These are phyloP conservation scores for Lithocarpus polystachyus DNA, from an alignment of 306 rosid genomes.

Conservation along the genomic window DNA sequence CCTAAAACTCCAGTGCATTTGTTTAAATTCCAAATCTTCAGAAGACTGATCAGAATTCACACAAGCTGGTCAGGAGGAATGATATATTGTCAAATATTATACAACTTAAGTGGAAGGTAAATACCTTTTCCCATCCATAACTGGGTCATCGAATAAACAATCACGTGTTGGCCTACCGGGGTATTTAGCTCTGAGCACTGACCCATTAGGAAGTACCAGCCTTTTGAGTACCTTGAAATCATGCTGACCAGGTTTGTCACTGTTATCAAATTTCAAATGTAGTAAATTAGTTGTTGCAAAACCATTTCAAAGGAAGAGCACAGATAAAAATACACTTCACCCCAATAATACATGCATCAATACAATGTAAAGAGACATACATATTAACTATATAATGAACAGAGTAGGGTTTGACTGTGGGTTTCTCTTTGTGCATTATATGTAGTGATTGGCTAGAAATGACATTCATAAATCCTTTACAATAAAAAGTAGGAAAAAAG, in stretches of 20 bases:
- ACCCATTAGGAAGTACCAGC: constrained; percentile 42
- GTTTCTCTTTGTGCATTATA: neutral
- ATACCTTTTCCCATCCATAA: constrained; percentile 37
- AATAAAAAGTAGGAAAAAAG: neutral
- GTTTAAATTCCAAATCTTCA: constrained; percentile 50
- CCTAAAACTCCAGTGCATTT: constrained; percentile 46
- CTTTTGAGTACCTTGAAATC: constrained; percentile 33
- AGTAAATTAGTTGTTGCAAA: neutral
- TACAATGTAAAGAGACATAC: too few relatives aligned
- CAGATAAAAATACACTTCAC: neutral
- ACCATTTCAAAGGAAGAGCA: neutral
- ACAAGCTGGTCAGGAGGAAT: neutral
- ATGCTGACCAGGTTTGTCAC: constrained; percentile 47
- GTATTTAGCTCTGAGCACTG: constrained; percentile 35
- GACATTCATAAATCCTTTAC: neutral
- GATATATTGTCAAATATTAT: neutral
- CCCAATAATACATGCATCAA: neutral
- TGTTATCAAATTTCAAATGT: constrained; percentile 1
- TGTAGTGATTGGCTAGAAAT: neutral
- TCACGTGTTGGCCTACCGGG: constrained; percentile 44
- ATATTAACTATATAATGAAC: neutral
- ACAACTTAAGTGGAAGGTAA: neutral
- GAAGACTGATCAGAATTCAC: constrained; percentile 23
- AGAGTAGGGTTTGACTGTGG: neutral
- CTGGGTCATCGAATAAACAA: constrained; percentile 41